Base-by-base conservation (phyloP, 2,329 filamentous ascomycete species). In the Fusarium hostae region DNA sequence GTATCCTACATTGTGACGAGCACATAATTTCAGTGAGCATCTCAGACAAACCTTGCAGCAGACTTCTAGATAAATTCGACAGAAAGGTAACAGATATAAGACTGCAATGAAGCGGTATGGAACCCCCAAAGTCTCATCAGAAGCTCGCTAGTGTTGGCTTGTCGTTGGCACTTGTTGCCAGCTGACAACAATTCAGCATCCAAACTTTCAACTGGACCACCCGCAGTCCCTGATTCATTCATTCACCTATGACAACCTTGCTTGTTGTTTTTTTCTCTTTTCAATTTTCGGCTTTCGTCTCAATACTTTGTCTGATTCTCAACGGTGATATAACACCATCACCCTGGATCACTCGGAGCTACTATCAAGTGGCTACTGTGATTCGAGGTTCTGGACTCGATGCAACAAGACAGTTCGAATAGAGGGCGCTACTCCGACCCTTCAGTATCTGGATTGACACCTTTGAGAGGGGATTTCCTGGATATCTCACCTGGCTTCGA, bases 391-490 rank as follows among this genome's bases (percentile, higher is more conserved):
- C 22, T 45, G 51, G 65, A 12, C 28, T 64, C 57, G 51, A 77
- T 77, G 75, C 72, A 71, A 52, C 63, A 60, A 56, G 66, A 44
- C 7, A 58, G 39, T 45, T 71, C 68, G 34, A 57, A 70, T 20
- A 70, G 71, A 56, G 69, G 66, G 35, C 70, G 71, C 13, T 57
- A 76, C 52, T 78, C 77, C 43, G 70, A 77, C 58, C 71, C 74
- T 26, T 74, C 74, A 12, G 69, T 70, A 10, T 73, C 76, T 50
- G 62, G 70, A 40, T 63, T 76, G 18, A 75, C 70, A 15, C 77
- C 81, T 6, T 77, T 84, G 6, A 80, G 76, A 45, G 81, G 80
- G 7, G 79, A 82, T 34, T 82, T 84, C 45, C 77, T 83, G n/a
- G 76, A 80, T 9, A 67, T 81, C 6, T 81, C 82, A 18, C 48